These are phyloP conservation scores for Tubosaeta sp. DNA, from an alignment of 768 basidiomycete species.

Conservation along the genomic window DNA sequence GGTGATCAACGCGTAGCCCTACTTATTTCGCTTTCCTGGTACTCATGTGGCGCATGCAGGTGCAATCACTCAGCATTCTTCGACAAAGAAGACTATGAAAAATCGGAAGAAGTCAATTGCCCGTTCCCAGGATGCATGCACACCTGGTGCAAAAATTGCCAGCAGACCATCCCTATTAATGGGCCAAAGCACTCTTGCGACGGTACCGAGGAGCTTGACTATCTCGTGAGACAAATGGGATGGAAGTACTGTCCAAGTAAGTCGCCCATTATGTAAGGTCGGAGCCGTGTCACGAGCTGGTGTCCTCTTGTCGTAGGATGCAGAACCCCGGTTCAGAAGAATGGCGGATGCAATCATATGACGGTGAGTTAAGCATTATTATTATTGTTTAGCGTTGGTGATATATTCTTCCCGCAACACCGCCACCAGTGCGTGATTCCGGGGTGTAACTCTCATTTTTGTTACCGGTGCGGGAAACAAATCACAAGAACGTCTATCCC, in stretches of 20 bases:
- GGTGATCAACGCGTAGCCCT: conserved; percentile 29
- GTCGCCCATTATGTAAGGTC: conserved; percentile 1
- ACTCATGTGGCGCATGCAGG: conserved; percentile 30
- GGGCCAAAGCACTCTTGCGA: conserved; percentile 52
- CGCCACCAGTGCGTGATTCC: conserved; percentile 44
- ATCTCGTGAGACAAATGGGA: conserved; percentile 46
- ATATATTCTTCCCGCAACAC: neutral
- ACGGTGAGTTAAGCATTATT: conserved; percentile 36
- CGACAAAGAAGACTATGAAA: conserved; percentile 45
- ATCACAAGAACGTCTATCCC: conserved; percentile 38
- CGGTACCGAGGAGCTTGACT: conserved; percentile 48
- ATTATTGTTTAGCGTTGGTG: too few species aligned
- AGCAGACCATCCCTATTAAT: conserved; percentile 31
- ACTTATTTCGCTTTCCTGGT: neutral
- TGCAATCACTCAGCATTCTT: conserved; percentile 48
- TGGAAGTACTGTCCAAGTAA: conserved; percentile 64
- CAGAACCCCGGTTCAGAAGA: conserved; percentile 47
- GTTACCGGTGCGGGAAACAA: conserved; percentile 46
- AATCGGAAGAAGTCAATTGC: conserved; percentile 41
- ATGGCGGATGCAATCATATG: conserved; percentile 57
- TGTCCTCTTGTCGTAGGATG: conserved; percentile 29
- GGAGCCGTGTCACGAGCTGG: neutral
- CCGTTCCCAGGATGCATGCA: conserved; percentile 45
- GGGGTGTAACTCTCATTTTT: conserved; percentile 55
- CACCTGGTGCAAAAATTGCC: conserved; percentile 60